Evolutionary conservation across 2,329 filamentous ascomycete species (phyloP).

Genomic region (Aspergillus carbonarius): DNA sequence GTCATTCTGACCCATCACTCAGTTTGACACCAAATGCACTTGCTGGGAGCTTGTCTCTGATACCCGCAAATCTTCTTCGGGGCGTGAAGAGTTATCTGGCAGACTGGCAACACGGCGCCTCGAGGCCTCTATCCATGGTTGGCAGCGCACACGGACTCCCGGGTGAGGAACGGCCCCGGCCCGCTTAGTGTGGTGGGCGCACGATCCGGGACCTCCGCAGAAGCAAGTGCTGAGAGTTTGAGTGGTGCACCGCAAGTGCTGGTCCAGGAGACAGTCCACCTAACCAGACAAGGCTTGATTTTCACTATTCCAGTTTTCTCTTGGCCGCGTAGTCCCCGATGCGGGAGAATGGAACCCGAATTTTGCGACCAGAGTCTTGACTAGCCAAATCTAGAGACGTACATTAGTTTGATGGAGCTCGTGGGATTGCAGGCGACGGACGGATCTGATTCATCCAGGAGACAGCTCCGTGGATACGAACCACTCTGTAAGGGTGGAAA

Average conservation of each 20-base stretch:
- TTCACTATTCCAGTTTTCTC: background rate
- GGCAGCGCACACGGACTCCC: background rate
- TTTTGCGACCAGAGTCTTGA: background rate
- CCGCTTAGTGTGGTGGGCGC: slow-evolving; percentile 8
- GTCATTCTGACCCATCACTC: too few relatives aligned
- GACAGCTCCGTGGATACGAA: background rate
- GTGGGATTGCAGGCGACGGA: background rate
- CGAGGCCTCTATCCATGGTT: background rate
- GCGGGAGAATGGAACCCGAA: slow-evolving; percentile 4
- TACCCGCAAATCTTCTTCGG: background rate
- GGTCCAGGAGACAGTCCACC: background rate
- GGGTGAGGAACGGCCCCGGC: slow-evolving; percentile 7
- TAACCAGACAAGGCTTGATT: background rate
- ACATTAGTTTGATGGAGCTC: slow-evolving; percentile 3
- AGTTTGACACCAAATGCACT: too few relatives aligned
- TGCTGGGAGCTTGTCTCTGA: background rate
- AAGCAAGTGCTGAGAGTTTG: background rate
- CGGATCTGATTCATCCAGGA: background rate
- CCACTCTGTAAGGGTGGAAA: background rate
- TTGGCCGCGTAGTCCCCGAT: slow-evolving; percentile 7
- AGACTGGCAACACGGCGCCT: too few relatives aligned
- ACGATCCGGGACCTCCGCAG: background rate
- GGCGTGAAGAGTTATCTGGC: too few relatives aligned
- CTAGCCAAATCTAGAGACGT: background rate
- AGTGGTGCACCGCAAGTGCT: background rate